Base-by-base conservation (phyloP, 2,329 filamentous ascomycete species). In the Aspergillus puulaauensis region DNA sequence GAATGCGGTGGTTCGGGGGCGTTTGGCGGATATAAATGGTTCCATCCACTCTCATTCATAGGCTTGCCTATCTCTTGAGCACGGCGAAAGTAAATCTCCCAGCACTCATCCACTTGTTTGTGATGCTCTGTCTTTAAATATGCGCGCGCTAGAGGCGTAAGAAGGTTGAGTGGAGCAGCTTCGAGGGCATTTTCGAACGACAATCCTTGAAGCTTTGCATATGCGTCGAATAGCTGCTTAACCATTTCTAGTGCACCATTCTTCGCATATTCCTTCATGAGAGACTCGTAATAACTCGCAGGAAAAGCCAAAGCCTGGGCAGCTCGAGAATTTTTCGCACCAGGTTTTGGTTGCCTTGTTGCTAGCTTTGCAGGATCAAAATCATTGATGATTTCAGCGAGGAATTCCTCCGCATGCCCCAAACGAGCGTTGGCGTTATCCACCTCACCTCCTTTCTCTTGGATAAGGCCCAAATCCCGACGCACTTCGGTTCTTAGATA, bases 131-230 rank as follows among this genome's bases (percentile, higher is more conserved):
- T 82, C 52, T 80, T 77, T 44, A 85, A 76, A 67, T 90, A 83
- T 0, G 85, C 81, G 21, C 81, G 77, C 88, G 96, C 93, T 57
- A 93, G 73, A 8, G 87, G 82, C 50, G 81, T 80, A 21, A 90
- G 74, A 54, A 93, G 74, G 15, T 77, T 71, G 3, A 85, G 73
- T 0, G 87, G 83, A 15, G 83, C 74, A 1, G 72, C 60, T 9
- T 75, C 68, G 17, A 61, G 50, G 9, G 57, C 53, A 47, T 68
- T 56, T 17, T 56, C 60, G 9, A 50, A 14, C 7, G 54, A 23
- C 50, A 61, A 17, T 45, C 48, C 60, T 52, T 56, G 55, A 52
- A 43, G 43, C 46, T 63, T 47, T 12, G 64, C 73, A 65, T 85
- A 89, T 49, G 83, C 69, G 31, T 82, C 75, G 62, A 87, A 80